Percentiles rank a stretch among this genome's conserved stretches.
phyloP scores from a whole-genome alignment of 2,329 filamentous ascomycete genomes.

The Xylariaceae sp. region DNA sequence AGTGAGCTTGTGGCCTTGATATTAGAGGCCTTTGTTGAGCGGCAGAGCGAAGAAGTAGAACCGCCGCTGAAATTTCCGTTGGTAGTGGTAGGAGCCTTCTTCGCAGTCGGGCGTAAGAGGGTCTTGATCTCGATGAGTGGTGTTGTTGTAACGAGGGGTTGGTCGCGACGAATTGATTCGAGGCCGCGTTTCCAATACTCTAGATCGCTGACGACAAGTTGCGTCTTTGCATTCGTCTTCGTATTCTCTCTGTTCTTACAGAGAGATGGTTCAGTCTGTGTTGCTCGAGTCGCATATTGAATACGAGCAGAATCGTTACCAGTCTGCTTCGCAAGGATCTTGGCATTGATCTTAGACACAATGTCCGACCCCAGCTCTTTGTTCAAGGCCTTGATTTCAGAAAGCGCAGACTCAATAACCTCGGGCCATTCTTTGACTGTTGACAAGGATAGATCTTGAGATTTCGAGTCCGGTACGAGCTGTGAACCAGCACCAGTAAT shows the following conservation, averaged over 20 bases:
- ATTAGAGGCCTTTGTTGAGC: too few relatives aligned
- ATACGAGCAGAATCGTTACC: neutral
- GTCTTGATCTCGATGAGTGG: slow-evolving; percentile 1
- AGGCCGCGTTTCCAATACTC: slow-evolving; percentile 12
- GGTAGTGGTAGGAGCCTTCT: neutral
- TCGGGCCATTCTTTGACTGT: too few relatives aligned
- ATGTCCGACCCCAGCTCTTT: too few relatives aligned
- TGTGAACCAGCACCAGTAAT: too few relatives aligned
- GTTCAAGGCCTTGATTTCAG: too few relatives aligned
- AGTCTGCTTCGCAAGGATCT: too few relatives aligned
- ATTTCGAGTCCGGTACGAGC: too few relatives aligned
- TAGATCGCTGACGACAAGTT: neutral
- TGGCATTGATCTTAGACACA: too few relatives aligned
- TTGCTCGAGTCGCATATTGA: neutral
- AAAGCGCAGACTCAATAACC: too few relatives aligned
- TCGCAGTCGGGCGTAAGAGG: neutral
- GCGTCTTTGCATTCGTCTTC: neutral
- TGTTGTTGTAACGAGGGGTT: neutral
- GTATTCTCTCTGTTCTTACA: neutral
- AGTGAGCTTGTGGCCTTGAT: too few relatives aligned
- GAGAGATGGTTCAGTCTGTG: slow-evolving; percentile 1
- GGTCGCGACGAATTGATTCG: slow-evolving; percentile 8
- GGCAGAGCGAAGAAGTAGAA: too few relatives aligned
- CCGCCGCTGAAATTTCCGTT: neutral
- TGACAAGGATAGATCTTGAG: too few relatives aligned